Evolutionary conservation across 2,329 filamentous ascomycete genomes (phyloP).

Genomic region (Gliomastix tumulicola): DNA sequence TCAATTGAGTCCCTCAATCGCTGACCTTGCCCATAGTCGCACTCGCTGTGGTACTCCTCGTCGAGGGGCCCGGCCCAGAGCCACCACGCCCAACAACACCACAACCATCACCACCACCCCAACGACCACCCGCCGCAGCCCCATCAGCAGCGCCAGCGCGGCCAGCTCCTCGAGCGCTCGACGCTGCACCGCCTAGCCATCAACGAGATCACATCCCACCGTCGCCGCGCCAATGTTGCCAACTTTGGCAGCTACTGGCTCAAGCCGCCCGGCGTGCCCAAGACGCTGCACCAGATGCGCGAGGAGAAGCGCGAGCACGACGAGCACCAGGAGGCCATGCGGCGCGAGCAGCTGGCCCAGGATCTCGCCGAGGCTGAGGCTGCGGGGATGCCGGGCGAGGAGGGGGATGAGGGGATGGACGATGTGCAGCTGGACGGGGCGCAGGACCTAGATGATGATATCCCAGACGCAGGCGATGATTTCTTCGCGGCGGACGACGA

Average conservation of each 20-base stretch:
- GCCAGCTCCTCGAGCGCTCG: constrained; percentile 46
- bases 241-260: constrained; percentile 90
- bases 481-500: constrained; percentile 43
- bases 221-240: constrained; percentile 73
- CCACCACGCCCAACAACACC: constrained; percentile 20
- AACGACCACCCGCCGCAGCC: constrained; percentile 15
- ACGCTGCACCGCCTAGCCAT: constrained; percentile 61
- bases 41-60: constrained; percentile 68
- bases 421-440: constrained; percentile 49
- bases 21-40: constrained; percentile 42
- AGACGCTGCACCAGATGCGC: constrained; percentile 82
- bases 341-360: constrained; percentile 62
- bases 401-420: constrained; percentile 44
- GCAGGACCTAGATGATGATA: constrained; percentile 64
- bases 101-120: constrained; percentile 15
- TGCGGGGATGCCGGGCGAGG: constrained; percentile 28
- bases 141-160: constrained; percentile 26
- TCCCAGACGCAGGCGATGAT: constrained; percentile 58
- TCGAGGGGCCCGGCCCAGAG: constrained; percentile 42
- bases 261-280: constrained; percentile 77
- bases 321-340: constrained; percentile 71
- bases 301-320: constrained; percentile 86
- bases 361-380: constrained; percentile 65
- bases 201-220: constrained; percentile 71
- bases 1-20: background rate